Evolutionary conservation across 2,329 filamentous ascomycete genomes (phyloP).

Genomic region (Sclerotinia glacialis): DNA sequence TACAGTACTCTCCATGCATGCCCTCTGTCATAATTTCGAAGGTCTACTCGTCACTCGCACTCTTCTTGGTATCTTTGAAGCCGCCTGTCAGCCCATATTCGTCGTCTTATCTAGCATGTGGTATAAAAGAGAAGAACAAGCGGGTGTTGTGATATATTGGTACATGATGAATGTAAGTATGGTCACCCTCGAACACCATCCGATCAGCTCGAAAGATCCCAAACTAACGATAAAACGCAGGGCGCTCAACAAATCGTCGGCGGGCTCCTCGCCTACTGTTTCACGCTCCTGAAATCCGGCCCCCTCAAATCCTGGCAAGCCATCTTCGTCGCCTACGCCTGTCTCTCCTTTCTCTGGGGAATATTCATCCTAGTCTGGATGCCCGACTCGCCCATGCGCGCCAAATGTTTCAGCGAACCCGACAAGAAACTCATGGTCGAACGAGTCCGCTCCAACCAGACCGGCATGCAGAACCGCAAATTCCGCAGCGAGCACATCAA

Average conservation of each 20-base stretch:
- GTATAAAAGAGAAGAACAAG: slow-evolving; percentile 71
- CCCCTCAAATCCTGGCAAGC: slow-evolving; percentile 62
- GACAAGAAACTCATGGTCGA: slow-evolving; percentile 50
- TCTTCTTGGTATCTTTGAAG: slow-evolving; percentile 65
- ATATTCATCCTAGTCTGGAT: slow-evolving; percentile 46
- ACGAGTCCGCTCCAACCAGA: slow-evolving; percentile 56
- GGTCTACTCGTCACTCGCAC: slow-evolving; percentile 62
- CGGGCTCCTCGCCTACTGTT: slow-evolving; percentile 61
- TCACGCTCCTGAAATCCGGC: slow-evolving; percentile 49
- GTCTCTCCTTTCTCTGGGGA: slow-evolving; percentile 44
- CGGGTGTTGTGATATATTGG: slow-evolving; percentile 54
- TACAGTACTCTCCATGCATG: slow-evolving; percentile 12
- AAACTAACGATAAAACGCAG: slow-evolving; percentile 46
- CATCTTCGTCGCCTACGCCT: slow-evolving; percentile 48
- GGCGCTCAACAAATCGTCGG: slow-evolving; percentile 64
- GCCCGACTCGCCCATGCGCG: slow-evolving; percentile 51
- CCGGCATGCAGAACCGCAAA: slow-evolving; percentile 51
- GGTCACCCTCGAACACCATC: too few relatives aligned
- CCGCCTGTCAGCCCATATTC: slow-evolving; percentile 66
- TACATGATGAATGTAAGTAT: slow-evolving; percentile 49
- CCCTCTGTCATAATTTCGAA: slow-evolving; percentile 52
- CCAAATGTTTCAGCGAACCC: slow-evolving; percentile 43
- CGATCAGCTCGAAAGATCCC: neutral
- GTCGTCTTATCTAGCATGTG: slow-evolving; percentile 59
- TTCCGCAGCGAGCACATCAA: slow-evolving; percentile 51